Conservation (phyloP, 2,329 filamentous ascomycete species). For the Xylariales sp. region DNA sequence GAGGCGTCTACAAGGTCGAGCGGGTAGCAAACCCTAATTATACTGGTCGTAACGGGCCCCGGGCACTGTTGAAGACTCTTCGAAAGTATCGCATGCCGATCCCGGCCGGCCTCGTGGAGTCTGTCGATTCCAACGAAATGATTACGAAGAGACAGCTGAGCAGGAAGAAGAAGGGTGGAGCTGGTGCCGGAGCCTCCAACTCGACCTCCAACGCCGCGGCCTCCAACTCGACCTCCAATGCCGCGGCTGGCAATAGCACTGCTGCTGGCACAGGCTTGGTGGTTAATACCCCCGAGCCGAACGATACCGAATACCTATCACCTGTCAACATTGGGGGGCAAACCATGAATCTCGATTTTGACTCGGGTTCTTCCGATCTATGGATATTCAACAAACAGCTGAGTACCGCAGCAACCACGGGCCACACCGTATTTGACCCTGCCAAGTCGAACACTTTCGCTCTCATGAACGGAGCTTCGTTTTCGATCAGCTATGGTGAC, state of each 20-base stretch:
- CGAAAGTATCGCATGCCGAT: constrained; percentile 28
- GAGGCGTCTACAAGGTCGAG: constrained; percentile 28
- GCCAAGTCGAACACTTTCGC: constrained; percentile 22
- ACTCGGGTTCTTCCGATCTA: constrained; percentile 30
- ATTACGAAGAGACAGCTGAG: constrained; percentile 19
- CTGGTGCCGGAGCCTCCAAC: constrained; percentile 4
- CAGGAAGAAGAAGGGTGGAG: constrained; percentile 1
- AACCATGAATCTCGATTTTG: constrained; percentile 29
- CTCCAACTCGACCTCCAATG: constrained; percentile 6
- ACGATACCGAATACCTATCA: constrained; percentile 28
- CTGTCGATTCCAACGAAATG: constrained; percentile 19
- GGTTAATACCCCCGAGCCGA: constrained; percentile 20
- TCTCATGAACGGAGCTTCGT: constrained; percentile 24
- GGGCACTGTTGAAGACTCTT: constrained; percentile 25
- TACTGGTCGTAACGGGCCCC: constrained; percentile 24
- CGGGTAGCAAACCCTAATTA: constrained; percentile 25
- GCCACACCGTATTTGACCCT: constrained; percentile 25
- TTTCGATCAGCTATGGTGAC: constrained; percentile 29
- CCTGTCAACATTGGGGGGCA: constrained; percentile 29
- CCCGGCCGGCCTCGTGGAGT: constrained; percentile 19
- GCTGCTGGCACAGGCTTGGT: constrained; percentile 22
- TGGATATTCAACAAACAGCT: constrained; percentile 32
- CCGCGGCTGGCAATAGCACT: constrained; percentile 17
- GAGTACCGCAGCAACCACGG: constrained; percentile 19
- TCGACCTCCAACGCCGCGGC: constrained; percentile 9